Base-by-base conservation (phyloP, 805 yeast genomes). In the Cyberlindnera xishuangbannaensis region DNA sequence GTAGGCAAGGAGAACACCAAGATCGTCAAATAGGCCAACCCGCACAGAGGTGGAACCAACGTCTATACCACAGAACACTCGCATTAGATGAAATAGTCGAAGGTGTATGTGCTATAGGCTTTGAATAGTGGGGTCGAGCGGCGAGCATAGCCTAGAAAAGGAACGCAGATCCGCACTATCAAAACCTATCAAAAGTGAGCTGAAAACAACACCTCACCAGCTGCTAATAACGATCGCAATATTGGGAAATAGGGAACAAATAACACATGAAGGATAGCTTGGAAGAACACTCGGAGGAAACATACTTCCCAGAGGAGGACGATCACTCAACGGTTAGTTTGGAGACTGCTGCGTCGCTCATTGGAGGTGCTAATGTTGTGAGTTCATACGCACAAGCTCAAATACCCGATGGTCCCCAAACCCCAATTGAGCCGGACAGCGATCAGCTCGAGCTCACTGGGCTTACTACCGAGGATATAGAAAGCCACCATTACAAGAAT, bases 41-140 rank as follows among this genome's bases (percentile, higher is more conserved):
- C 79, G 50, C 4, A 71, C 72, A 0, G 71, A 61, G 4, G 68
- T 64, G 1, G 78, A 66, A 2, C 79, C 79, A 3, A 72, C 53
- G 47, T 73, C 79, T 11, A 71, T 58, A 1, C 78, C 78, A 8
- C 23, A 20, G n/a, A n/a, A n/a, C n/a, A n/a, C n/a, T n/a, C n/a
- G n/a, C n/a, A n/a, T n/a, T n/a, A n/a, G n/a, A n/a, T n/a, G n/a
- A n/a, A n/a, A n/a, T n/a, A n/a, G n/a, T n/a, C n/a, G n/a, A 20
- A 20, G 11, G 23, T 9, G 11, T 12, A 20, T 20, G 23, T 9
- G 11, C 11, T 12, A 20, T 9, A 9, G 23, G 23, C 23, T 20
- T 9, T 12, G 23, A 12, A 12, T 20, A 9, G 23, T 9, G 23
- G 23, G 11, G 23, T 9, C 23, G 23, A 20, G 9, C 11, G n/a